These are phyloP conservation scores for Fraxinus greggii DNA, from an alignment of 305 asterid species.

Conservation along the genomic window DNA sequence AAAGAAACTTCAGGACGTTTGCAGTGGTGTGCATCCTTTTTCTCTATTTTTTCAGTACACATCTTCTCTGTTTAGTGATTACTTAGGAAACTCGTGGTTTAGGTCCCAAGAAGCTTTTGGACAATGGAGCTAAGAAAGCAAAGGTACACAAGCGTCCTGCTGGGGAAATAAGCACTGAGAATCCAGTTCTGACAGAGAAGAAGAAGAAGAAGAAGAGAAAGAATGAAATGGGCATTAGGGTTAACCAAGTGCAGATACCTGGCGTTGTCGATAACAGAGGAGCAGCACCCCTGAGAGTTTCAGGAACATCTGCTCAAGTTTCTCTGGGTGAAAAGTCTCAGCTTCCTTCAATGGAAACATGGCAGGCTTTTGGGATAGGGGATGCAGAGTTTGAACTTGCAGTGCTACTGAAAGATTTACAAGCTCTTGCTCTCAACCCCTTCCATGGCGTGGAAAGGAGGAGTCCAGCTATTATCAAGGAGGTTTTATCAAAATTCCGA, in stretches of 20 bases:
- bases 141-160: slow-evolving; percentile 53
- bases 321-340: slow-evolving; percentile 30
- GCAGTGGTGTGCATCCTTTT: not conserved
- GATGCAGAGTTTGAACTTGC: slow-evolving; percentile 32
- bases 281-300: slow-evolving; percentile 28
- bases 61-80: not conserved
- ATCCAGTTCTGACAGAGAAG: slow-evolving; percentile 37
- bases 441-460: slow-evolving; percentile 47
- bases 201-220: slow-evolving; percentile 55
- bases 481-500: slow-evolving; percentile 63
- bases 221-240: slow-evolving; percentile 30
- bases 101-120: slow-evolving; percentile 35
- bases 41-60: not conserved
- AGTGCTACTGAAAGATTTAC: slow-evolving; percentile 53
- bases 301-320: slow-evolving; percentile 28
- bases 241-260: slow-evolving; percentile 28
- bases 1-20: not conserved
- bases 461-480: slow-evolving; percentile 36
- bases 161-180: slow-evolving; percentile 44
- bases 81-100: slow-evolving; percentile 31
- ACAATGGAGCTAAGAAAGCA: slow-evolving; percentile 47
- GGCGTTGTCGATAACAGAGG: slow-evolving; percentile 29
- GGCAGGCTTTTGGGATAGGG: slow-evolving; percentile 25
- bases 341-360: slow-evolving; percentile 31
- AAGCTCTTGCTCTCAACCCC: slow-evolving; percentile 73